A percentile compares a stretch with the other conserved stretches of the same genome.
Evolutionary conservation across 2,329 filamentous ascomycete species (phyloP).

Genomic region (Fonsecaea monophora): DNA sequence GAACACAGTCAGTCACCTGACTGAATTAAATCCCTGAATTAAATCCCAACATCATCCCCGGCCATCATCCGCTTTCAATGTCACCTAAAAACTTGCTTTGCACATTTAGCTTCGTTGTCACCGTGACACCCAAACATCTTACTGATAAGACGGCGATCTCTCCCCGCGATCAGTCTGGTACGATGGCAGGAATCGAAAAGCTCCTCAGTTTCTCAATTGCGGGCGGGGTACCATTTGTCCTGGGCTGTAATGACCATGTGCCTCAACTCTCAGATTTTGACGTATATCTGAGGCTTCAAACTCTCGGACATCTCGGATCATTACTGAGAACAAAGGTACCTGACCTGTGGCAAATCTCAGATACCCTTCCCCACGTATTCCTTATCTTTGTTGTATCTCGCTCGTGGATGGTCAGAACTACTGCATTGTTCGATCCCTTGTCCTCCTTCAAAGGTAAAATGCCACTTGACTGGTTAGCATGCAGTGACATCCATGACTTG

Average conservation of each 20-base stretch:
- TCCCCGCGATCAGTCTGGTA: neutral
- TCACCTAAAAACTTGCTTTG: neutral
- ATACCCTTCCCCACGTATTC: neutral
- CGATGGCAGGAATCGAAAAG: neutral
- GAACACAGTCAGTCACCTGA: neutral
- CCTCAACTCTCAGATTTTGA: neutral
- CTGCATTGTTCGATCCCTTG: neutral
- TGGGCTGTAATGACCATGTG: neutral
- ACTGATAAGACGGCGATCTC: neutral
- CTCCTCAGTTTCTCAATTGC: neutral
- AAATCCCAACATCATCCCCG: neutral
- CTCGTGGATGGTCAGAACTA: neutral
- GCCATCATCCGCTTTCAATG: neutral
- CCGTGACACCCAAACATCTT: neutral
- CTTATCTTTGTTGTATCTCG: neutral
- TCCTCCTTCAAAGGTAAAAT: neutral
- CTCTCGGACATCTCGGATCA: neutral
- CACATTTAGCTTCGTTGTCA: neutral
- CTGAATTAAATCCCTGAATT: neutral
- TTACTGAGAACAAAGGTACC: neutral
- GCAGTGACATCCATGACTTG: constrained; percentile 1
- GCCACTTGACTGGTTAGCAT: neutral
- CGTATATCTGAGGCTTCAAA: neutral
- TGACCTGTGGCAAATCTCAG: neutral
- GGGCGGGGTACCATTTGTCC: neutral